Conservation (phyloP, 306 rosid genomes). For the Quillaja saponaria region DNA sequence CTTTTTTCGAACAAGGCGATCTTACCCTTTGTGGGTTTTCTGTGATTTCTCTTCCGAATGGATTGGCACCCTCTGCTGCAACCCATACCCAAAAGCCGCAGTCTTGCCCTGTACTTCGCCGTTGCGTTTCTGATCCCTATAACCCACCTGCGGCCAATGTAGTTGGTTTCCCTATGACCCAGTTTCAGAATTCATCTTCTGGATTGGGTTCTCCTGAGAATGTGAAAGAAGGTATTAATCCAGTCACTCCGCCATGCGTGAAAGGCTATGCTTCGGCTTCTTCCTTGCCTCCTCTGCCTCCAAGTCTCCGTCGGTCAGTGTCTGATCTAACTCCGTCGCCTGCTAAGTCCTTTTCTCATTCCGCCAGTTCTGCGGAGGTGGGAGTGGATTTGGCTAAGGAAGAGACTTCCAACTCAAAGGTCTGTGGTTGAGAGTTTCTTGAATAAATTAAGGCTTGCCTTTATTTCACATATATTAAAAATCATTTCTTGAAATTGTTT, state of each 20-base stretch:
- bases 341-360: constrained; percentile 13
- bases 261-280: not conserved
- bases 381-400: constrained; percentile 15
- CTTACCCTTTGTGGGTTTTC: constrained; percentile 14
- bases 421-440: not conserved
- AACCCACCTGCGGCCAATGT: not conserved
- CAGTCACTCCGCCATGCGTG: not conserved
- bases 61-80: not conserved
- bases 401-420: constrained; percentile 42
- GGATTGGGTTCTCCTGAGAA: not conserved
- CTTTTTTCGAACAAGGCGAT: constrained; percentile 21
- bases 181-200: not conserved
- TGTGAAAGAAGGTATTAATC: not conserved
- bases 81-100: not conserved
- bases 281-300: constrained; percentile 10
- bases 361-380: constrained; percentile 21
- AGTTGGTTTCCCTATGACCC: not conserved
- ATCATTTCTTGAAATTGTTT: not conserved
- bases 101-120: constrained; percentile 21
- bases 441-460: not conserved
- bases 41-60: not conserved
- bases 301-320: not conserved
- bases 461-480: not conserved
- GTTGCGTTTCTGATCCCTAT: constrained; percentile 33
- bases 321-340: constrained; percentile 23